Percentiles rank a stretch among this genome's conserved stretches.
These are phyloP conservation scores for Teratosphaeria viscida DNA, from an alignment of 2,329 filamentous ascomycete species.

Conservation along the genomic window DNA sequence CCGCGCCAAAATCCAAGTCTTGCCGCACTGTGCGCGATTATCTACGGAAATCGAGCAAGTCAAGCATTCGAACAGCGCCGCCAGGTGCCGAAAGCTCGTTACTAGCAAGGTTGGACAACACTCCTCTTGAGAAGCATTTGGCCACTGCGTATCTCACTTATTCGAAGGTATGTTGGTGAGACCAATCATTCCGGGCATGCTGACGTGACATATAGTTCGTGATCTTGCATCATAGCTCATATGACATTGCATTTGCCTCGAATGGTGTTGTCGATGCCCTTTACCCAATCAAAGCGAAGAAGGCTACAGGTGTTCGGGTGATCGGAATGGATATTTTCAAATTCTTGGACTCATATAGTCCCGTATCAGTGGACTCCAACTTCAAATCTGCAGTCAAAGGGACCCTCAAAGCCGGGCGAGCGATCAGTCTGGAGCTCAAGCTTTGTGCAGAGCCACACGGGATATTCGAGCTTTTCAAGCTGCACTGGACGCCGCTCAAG, in stretches of 20 bases:
- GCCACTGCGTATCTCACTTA: constrained; percentile 35
- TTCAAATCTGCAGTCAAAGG: constrained; percentile 38
- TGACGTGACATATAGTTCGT: constrained; percentile 25
- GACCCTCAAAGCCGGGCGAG: constrained; percentile 19
- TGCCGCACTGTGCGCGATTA: constrained; percentile 2
- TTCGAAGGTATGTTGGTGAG: constrained; percentile 27
- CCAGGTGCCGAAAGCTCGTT: constrained; percentile 34
- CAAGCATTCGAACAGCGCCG: constrained; percentile 2
- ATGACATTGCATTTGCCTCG: constrained; percentile 40
- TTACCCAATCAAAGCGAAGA: constrained; percentile 43
- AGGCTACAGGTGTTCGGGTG: constrained; percentile 14
- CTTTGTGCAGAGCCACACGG: constrained; percentile 19
- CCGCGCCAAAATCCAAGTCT: not conserved
- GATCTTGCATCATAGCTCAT: constrained; percentile 27
- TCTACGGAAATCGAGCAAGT: not conserved
- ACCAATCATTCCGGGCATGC: not conserved
- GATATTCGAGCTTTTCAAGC: constrained; percentile 27
- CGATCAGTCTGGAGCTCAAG: constrained; percentile 22
- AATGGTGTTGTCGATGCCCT: constrained; percentile 58
- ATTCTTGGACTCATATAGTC: constrained; percentile 40
- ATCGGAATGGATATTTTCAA: constrained; percentile 45
- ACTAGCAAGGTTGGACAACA: constrained; percentile 26
- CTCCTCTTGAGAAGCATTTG: constrained; percentile 30
- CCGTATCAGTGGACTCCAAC: constrained; percentile 24
- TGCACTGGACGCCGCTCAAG: constrained; percentile 37